Base-by-base conservation (phyloP, 306 rosid genomes). In the Prunus persica region DNA sequence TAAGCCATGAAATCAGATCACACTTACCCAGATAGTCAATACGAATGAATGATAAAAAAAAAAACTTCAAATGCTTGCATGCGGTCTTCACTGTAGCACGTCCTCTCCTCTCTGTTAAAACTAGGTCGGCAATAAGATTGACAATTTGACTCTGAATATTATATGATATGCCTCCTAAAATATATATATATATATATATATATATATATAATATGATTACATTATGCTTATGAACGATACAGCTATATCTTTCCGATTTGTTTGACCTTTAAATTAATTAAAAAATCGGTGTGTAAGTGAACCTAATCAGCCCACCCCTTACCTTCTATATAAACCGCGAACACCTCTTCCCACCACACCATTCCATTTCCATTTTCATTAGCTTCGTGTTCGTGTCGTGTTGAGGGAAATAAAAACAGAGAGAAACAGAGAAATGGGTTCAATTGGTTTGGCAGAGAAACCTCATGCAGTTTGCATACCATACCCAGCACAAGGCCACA, bases 381-480 rank as follows among this genome's bases (percentile, higher is more conserved):
- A 7, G 41, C 19, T 13, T 14, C 41, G 8, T 34, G 38, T 32
- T 27, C 28, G n/a, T 11, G 6, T 14, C 7, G 38, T 32, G 41
- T 5, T 28, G 22, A 52, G 19, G n/a, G 15, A 52, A 52, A 52
- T 18, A 16, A 18, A 52, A 52, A 52, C 14, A 18, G 19, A 15
- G 57, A 52, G 20, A 28, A 47, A 11, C 51, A 47, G 15, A 47
- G 51, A 47, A 47, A 62, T 62, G 67, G 41, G 10, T 62, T 28
- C 43, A 38, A 5, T 7, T 62, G 18, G 43, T 27, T 27, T 61
- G 41, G n/a, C 11, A 27, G 66, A 61, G 3, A 72, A 56, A 56
- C 76, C 76, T 6, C 76, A 73, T 24, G 76, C 76, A 15, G 24
- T 73, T 19, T 27, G 47, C n/a, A 15, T 73, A 56, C 76, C 76